These are phyloP conservation scores for Oryza nivara DNA, from an alignment of 176 grass and related monocot genomes.

Conservation along the genomic window DNA sequence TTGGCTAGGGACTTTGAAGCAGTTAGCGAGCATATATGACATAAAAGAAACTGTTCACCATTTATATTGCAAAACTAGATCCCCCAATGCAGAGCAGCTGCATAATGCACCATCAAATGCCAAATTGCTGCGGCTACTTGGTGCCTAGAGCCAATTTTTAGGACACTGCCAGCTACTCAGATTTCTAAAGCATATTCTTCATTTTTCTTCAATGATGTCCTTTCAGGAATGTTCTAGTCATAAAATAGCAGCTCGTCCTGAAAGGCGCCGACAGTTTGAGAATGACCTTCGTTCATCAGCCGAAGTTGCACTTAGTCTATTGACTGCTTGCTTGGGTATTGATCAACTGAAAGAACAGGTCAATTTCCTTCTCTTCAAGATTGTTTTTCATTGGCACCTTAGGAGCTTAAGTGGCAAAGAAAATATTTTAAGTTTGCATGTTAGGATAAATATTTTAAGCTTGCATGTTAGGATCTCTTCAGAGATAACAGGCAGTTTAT, in stretches of 20 bases:
- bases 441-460: constrained; percentile 14
- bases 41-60: neutral
- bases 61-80: neutral
- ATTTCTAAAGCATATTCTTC: neutral
- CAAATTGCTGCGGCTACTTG: neutral
- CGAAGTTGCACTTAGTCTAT: constrained; percentile 73
- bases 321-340: constrained; percentile 92
- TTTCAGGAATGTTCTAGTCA: constrained; percentile 90
- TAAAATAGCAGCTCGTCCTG: constrained; percentile 90
- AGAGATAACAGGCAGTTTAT: constrained; percentile 2
- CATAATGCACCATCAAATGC: no score
- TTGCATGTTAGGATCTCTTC: neutral
- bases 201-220: constrained; percentile 29
- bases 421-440: constrained; percentile 11
- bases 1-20: no score
- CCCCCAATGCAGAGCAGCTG: neutral
- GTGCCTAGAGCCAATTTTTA: neutral
- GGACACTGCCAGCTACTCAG: neutral
- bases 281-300: constrained; percentile 84
- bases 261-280: constrained; percentile 90
- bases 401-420: neutral
- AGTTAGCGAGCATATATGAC: neutral
- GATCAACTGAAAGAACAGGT: constrained; percentile 95
- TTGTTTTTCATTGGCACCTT: constrained; percentile 15
- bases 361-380: constrained; percentile 29